Evolutionary conservation across 2,329 filamentous ascomycete species (phyloP).

Genomic region (Pyrenophora seminiperda): DNA sequence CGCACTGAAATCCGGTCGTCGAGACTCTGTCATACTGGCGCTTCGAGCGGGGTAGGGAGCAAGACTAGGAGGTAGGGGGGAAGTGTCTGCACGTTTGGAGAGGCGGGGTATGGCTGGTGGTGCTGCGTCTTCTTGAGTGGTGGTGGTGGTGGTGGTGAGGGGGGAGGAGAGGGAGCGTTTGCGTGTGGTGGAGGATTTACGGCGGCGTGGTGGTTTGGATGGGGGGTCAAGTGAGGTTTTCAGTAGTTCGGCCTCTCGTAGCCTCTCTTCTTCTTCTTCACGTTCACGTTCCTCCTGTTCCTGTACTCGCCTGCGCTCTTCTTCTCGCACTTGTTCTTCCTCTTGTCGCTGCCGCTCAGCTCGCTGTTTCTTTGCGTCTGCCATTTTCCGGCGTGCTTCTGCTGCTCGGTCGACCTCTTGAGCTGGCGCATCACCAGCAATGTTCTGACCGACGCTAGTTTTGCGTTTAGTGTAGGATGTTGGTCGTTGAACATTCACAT

Average conservation of each 20-base stretch:
- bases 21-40: too few species aligned
- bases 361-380: neutral
- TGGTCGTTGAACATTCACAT: neutral
- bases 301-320: neutral
- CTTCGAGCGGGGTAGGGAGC: too few species aligned
- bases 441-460: neutral
- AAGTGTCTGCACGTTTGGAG: too few species aligned
- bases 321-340: neutral
- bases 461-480: neutral
- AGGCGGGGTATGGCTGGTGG: too few species aligned
- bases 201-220: neutral
- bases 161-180: neutral
- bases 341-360: neutral
- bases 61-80: too few species aligned
- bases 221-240: too few species aligned
- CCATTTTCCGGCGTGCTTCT: neutral
- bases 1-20: too few species aligned
- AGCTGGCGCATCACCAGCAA: neutral
- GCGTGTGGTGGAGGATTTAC: neutral
- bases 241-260: too few species aligned
- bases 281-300: slow-evolving; percentile 1
- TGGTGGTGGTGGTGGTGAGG: too few species aligned
- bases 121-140: too few species aligned
- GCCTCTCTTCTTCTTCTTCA: neutral
- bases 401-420: neutral